phyloP scores from a whole-genome alignment of 768 basidiomycete genomes.

The Panaeolus cyanescens region DNA sequence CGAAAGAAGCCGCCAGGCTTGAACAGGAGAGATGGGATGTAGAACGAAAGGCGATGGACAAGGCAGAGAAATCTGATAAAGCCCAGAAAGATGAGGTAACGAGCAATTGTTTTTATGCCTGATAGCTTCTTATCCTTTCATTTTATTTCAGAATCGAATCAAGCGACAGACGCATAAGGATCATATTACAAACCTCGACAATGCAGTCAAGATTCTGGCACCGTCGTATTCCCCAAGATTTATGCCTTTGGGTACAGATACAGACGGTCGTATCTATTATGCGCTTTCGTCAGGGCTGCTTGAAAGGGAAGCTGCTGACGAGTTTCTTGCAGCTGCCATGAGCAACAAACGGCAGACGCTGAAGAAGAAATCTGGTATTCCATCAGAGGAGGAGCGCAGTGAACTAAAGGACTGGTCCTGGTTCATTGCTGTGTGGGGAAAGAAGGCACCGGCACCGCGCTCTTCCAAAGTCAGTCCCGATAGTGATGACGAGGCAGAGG shows the following conservation, averaged over 20 bases:
- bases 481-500: conserved; percentile 21
- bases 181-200: conserved; percentile 51
- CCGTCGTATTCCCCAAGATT: conserved; percentile 55
- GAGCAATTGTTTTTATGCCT: not conserved
- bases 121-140: not conserved
- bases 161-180: conserved; percentile 51
- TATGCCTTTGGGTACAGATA: conserved; percentile 64
- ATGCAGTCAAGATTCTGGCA: conserved; percentile 50
- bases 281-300: conserved; percentile 58
- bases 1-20: conserved; percentile 51
- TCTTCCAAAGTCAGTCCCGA: conserved; percentile 3
- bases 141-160: conserved; percentile 38
- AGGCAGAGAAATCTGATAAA: conserved; percentile 21
- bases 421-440: conserved; percentile 79
- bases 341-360: conserved; percentile 36
- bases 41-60: conserved; percentile 35
- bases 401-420: conserved; percentile 67
- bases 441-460: conserved; percentile 35
- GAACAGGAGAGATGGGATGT: conserved; percentile 64
- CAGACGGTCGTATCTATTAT: conserved; percentile 69
- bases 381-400: conserved; percentile 50
- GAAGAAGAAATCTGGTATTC: conserved; percentile 41
- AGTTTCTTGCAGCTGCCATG: conserved; percentile 36
- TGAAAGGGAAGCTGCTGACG: conserved; percentile 56
- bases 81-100: conserved; percentile 26